Conservation (phyloP, 495 filamentous ascomycete species). For the Neurospora tetraspora region DNA sequence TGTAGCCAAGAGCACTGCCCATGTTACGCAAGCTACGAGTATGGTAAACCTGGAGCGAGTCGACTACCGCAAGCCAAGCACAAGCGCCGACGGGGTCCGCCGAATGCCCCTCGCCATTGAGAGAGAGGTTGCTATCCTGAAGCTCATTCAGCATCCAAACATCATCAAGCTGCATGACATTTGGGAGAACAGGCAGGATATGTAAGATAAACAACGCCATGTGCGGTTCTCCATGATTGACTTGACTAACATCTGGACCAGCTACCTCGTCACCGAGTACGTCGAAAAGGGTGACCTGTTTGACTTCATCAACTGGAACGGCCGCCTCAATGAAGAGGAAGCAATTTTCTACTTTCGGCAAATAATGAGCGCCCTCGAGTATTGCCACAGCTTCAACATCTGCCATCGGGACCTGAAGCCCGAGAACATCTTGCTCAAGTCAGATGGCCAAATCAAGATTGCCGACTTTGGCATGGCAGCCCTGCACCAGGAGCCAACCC, state of each 20-base stretch:
- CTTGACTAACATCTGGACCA: conserved; percentile 29
- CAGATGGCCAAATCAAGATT: conserved; percentile 66
- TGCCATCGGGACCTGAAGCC: conserved; percentile 95
- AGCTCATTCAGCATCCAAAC: conserved; percentile 85
- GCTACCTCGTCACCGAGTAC: conserved; percentile 95
- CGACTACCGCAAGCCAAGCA: conserved; percentile 33
- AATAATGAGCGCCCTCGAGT: conserved; percentile 82
- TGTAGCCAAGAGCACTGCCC: conserved; percentile 64
- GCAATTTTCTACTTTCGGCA: conserved; percentile 82
- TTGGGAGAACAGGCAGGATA: conserved; percentile 88
- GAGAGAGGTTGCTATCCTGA: conserved; percentile 91
- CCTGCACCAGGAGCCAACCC: conserved; percentile 62
- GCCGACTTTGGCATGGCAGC: conserved; percentile 98
- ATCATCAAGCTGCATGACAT: conserved; percentile 88
- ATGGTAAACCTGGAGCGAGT: conserved; percentile 59
- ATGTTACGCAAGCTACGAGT: conserved; percentile 63
- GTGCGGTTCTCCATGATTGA: not conserved
- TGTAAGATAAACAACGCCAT: conserved; percentile 48
- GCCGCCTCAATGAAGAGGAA: conserved; percentile 63
- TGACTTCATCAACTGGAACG: conserved; percentile 58
- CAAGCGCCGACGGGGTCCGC: conserved; percentile 36
- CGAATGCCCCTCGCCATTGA: conserved; percentile 81
- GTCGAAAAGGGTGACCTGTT: conserved; percentile 88
- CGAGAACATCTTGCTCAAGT: conserved; percentile 86
- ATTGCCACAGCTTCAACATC: conserved; percentile 87